Base-by-base conservation (phyloP, 805 yeast genomes). In the Wickerhamiella occidentalis region DNA sequence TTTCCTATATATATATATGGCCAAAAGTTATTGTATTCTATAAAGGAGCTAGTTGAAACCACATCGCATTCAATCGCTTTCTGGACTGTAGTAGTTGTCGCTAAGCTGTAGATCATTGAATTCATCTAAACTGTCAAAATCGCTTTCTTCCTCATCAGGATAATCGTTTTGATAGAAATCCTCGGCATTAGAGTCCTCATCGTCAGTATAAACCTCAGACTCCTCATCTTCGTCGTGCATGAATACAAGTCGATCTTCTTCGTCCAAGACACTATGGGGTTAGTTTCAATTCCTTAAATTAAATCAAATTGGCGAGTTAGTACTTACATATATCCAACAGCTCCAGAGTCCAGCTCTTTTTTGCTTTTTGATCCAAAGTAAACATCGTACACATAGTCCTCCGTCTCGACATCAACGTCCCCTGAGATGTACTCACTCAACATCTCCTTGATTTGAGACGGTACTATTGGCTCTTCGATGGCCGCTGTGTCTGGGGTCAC, bases 331-430 rank as follows among this genome's bases (percentile, higher is more conserved):
- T 61, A 55, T 6, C 65, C 66, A 17, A 58, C 51, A 12, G 50
- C 45, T 53, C 62, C 53, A 60, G 68, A 64, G 62, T 63, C 51
- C 52, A 66, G 68, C 52, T 74, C 55, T 59, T 69, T 61, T 49
- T 73, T 67, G 61, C 73, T 50, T 75, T 77, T 62, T 37, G 58
- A 58, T n/a, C 68, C 70, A 51, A 80, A 72, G 65, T 90, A 90
- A 9, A 90, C 87, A 64, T 90, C 98, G 60, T 86, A 90, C 17
- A 90, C 97, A 57, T 85, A 90, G 40, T 85, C 95, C n/a, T 74
- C 68, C 3, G 66, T 66, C 43, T 61, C 70, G 12, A 54, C 51
- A 35, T 61, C 62, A 6, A 43, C 18, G 2, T 45, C 53, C 15
- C 18, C 26, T 8, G 46, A 17, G 26, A 45, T 37, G 33, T 45